phyloP scores from a whole-genome alignment of 2,329 filamentous ascomycete genomes.

The Elsinoe ampelina region DNA sequence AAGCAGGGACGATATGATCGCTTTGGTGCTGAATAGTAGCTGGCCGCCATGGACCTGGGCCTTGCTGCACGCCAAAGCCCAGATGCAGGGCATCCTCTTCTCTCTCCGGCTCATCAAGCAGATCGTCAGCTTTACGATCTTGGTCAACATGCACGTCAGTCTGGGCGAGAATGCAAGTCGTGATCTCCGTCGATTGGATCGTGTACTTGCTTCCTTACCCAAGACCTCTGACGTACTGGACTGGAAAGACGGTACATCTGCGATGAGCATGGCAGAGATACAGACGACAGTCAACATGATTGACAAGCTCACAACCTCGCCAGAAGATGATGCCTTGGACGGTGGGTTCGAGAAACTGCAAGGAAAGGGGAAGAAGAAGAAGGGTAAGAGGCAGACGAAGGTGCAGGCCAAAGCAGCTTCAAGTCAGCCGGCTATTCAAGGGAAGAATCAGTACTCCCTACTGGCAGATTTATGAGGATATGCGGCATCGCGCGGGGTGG shows the following conservation, averaged over 20 bases:
- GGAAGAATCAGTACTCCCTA: background rate
- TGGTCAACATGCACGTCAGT: background rate
- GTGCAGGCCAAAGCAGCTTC: background rate
- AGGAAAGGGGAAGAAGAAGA: background rate
- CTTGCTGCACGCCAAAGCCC: constrained; percentile 31
- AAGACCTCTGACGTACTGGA: background rate
- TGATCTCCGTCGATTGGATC: background rate
- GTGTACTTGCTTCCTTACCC: background rate
- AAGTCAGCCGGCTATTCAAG: background rate
- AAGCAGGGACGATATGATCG: constrained; percentile 1
- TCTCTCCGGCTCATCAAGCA: constrained; percentile 36
- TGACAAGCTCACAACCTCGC: background rate
- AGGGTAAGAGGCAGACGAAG: background rate
- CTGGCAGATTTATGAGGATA: background rate
- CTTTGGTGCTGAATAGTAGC: constrained; percentile 11
- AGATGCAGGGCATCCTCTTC: constrained; percentile 35
- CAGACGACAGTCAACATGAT: background rate
- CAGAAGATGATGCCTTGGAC: background rate
- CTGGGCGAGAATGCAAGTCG: no score
- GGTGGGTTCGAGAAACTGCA: background rate
- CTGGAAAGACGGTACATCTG: background rate
- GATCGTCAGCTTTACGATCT: constrained; percentile 18
- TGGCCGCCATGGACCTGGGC: constrained; percentile 24
- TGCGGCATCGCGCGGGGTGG: background rate
- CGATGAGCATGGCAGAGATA: background rate